Evolutionary conservation across 2,329 filamentous ascomycete genomes (phyloP), one percentile per base, ranked within the genome.

Genomic region (Curvularia sp.): DNA sequence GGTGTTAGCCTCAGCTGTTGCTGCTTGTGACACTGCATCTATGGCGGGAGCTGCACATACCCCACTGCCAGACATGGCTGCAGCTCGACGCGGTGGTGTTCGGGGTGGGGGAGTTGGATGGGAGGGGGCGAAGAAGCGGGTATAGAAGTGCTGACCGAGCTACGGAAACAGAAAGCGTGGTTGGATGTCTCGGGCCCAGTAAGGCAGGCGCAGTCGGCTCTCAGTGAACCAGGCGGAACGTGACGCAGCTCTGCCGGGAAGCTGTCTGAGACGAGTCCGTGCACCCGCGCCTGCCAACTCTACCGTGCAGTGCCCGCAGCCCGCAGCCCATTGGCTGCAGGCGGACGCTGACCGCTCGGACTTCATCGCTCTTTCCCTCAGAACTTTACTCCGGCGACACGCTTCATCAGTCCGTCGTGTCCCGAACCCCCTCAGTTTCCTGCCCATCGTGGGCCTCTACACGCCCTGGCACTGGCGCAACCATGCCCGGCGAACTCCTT

Each of bases 61-160:
- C 72, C 73, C 80, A 71, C 82, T 81, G 75, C 83, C 83, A 63
- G 83, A 85, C 83, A 85, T 85, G 63, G 71, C 78, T 69, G 55
- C 57, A 55, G 57, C 61, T 49, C 55, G 59, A 52, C 36, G 48
- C 38, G 53, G 30, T 57, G 49, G 49, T 45, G 51, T 32, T 36
- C 3, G 5, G 27, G 38, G 42, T 30, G 43, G 49, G 23, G 36
- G 23, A 49, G 36, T 43, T 27, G 50, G 47, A 19, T 23, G 19
- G 38, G 19, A n/a, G 7, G 15, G 41, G 41, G 12, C 13, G 15
- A 8, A n/a, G 52, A 48, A 30, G 19, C 41, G 21, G 23, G 43
- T 49, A 39, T 55, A 45, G 57, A 49, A 23, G 41, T 43, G 52
- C 55, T 49, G 57, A 28, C 32, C 42, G 43, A 30, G 53, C 18